Base-by-base conservation (phyloP, 768 basidiomycete genomes). In the Ramaria sp. region DNA sequence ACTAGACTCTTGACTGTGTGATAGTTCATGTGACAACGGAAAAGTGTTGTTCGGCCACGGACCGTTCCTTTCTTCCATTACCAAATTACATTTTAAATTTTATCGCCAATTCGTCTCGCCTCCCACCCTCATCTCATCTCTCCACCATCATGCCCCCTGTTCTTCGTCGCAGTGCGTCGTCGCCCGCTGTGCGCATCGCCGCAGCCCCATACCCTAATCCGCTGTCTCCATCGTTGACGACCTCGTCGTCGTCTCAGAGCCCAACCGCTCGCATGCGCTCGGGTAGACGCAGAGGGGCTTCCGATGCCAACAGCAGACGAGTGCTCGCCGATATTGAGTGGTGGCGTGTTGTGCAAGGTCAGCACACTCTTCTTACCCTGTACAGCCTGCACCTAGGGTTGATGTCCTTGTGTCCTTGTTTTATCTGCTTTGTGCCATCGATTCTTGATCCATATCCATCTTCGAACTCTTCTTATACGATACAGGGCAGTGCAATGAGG, bases 301-400 rank as follows among this genome's bases (percentile, higher is more conserved):
- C 85, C 61, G 81, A 85, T 63, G 78, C 77, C 34, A 67, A 65
- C 60, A 72, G 67, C 59, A 76, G 88, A 64, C 76, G 85, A 61
- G 85, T 90, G 61, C 75, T 90, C 57, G 87, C 85, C 32, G 88
- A 90, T 71, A 83, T 90, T 63, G 87, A 88, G 66, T 90, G 88
- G 87, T 89, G 87, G 87, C 78, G 74, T 62, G 86, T 89, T 60
- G 71, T 77, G 58, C 85, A 82, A 57, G 82, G 83, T 59, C 86
- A 90, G 70, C 75, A 73, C 68, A 13, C 28, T 48, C 12, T 25
- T 20, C 20, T n/a, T 16, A 18, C 22, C 34, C 15, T 28, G 3
- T 27, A 18, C 28, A 15, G 12, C 36, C 28, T 24, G 39, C 39
- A n/a, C 13, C 36, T 18, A 5, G 5, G 8, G 39, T 22, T 41